Evolutionary conservation across 2,329 filamentous ascomycete genomes (phyloP).

Genomic region (Tolypocladium album): DNA sequence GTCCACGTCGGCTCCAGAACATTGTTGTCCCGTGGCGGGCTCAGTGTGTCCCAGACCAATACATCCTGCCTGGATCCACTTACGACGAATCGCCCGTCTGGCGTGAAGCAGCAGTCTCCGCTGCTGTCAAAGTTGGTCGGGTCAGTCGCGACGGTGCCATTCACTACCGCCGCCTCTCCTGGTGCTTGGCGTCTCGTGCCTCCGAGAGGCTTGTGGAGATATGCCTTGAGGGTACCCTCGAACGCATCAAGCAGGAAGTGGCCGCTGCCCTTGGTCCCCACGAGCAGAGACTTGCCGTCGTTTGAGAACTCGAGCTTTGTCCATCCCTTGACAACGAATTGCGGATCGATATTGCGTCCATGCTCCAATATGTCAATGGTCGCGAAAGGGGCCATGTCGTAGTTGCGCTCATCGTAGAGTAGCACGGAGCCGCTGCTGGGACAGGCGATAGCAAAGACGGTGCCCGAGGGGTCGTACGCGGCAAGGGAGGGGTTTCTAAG

Average conservation of each 20-base stretch:
- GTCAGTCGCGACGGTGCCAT: conserved; percentile 20
- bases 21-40: conserved; percentile 41
- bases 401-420: conserved; percentile 89
- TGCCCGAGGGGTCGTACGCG: conserved; percentile 85
- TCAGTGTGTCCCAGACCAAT: conserved; percentile 75
- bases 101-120: conserved; percentile 79
- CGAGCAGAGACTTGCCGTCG: conserved; percentile 76
- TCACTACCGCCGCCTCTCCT: conserved; percentile 32
- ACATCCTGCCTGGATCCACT: conserved; percentile 68
- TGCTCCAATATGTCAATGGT: conserved; percentile 68
- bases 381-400: conserved; percentile 81
- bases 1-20: conserved; percentile 52
- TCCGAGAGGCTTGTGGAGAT: conserved; percentile 49
- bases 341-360: conserved; percentile 34
- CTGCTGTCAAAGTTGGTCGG: conserved; percentile 39
- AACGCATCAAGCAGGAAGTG: conserved; percentile 95
- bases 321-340: conserved; percentile 62
- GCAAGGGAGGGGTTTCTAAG: conserved; percentile 73
- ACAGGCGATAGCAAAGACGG: conserved; percentile 82
- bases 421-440: conserved; percentile 69
- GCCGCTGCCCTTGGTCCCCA: conserved; percentile 73
- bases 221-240: conserved; percentile 67
- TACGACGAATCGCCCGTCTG: conserved; percentile 80
- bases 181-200: conserved; percentile 40
- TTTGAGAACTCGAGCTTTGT: conserved; percentile 92